Conservation (phyloP, 768 basidiomycete genomes). For the Hygrocybe coccinea region DNA sequence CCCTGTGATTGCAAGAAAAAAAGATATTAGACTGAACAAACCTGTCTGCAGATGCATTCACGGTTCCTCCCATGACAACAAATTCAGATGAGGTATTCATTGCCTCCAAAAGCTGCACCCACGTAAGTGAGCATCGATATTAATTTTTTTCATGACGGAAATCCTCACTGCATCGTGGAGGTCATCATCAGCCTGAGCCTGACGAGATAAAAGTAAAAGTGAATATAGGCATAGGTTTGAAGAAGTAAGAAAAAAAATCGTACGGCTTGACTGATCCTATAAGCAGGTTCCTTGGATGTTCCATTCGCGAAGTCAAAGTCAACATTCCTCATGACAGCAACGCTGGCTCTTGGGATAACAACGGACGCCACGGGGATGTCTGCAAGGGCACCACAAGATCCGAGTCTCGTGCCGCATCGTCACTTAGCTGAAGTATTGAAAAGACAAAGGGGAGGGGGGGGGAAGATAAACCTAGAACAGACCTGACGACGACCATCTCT, state of each 20-base stretch:
- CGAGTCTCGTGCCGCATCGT: slow-evolving; percentile 46
- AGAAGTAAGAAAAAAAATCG: slow-evolving; percentile 4
- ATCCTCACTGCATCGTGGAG: slow-evolving; percentile 49
- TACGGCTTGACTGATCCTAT: slow-evolving; percentile 65
- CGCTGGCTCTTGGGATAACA: slow-evolving; percentile 62
- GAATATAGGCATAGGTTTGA: background rate
- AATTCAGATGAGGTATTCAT: slow-evolving; percentile 32
- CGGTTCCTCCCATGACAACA: slow-evolving; percentile 40
- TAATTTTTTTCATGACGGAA: slow-evolving; percentile 10
- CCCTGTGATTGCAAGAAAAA: background rate
- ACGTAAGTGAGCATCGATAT: slow-evolving; percentile 8
- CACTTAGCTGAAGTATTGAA: slow-evolving; percentile 3
- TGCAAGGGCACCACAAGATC: slow-evolving; percentile 71
- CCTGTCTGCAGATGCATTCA: slow-evolving; percentile 85
- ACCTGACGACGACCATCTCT: slow-evolving; percentile 51
- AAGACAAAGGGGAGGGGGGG: background rate
- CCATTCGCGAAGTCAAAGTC: slow-evolving; percentile 66
- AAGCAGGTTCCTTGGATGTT: slow-evolving; percentile 44
- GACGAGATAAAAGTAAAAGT: slow-evolving; percentile 4
- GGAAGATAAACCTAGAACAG: slow-evolving; percentile 13
- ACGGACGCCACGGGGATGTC: slow-evolving; percentile 71
- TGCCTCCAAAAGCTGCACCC: slow-evolving; percentile 42
- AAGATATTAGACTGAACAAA: slow-evolving; percentile 20
- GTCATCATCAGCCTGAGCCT: slow-evolving; percentile 58
- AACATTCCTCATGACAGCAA: slow-evolving; percentile 69